Evolutionary conservation across 2,329 filamentous ascomycete species (phyloP).

Genomic region (Tolypocladium capitatum): DNA sequence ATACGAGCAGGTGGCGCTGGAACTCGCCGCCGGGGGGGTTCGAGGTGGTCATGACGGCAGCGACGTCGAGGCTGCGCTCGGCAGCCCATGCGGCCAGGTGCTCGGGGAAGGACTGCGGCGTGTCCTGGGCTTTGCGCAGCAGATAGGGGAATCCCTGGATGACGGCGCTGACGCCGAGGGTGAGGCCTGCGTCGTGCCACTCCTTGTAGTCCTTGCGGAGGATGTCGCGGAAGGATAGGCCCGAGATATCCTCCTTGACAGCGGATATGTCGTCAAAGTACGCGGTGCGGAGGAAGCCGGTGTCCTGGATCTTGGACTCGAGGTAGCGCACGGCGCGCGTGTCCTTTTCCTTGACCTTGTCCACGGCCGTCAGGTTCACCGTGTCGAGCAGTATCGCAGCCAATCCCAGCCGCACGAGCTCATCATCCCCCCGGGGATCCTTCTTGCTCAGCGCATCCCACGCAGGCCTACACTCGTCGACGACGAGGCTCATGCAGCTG

Average conservation of each 20-base stretch:
- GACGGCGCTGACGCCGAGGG: slow-evolving; percentile 54
- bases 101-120: slow-evolving; percentile 29
- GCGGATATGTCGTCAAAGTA: slow-evolving; percentile 48
- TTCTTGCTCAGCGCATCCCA: slow-evolving; percentile 40
- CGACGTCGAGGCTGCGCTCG: slow-evolving; percentile 48
- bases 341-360: slow-evolving; percentile 55
- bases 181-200: slow-evolving; percentile 46
- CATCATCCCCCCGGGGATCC: slow-evolving; percentile 31
- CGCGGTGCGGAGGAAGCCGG: slow-evolving; percentile 33
- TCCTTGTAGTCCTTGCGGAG: slow-evolving; percentile 77
- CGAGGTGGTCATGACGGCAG: slow-evolving; percentile 57
- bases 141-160: slow-evolving; percentile 52
- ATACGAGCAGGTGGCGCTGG: slow-evolving; percentile 53
- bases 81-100: slow-evolving; percentile 38
- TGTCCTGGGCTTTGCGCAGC: slow-evolving; percentile 33
- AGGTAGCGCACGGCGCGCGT: slow-evolving; percentile 42
- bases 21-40: slow-evolving; percentile 38
- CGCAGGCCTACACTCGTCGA: slow-evolving; percentile 39
- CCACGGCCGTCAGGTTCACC: slow-evolving; percentile 43
- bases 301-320: slow-evolving; percentile 30
- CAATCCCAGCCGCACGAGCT: slow-evolving; percentile 53
- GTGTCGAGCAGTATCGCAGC: slow-evolving; percentile 66
- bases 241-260: slow-evolving; percentile 55
- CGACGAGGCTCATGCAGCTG: slow-evolving; percentile 60
- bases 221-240: slow-evolving; percentile 50